A percentile compares a stretch with the other conserved stretches of the same genome.
Conservation (phyloP, 1,139 yeast species). For the Hemisphaericaspora xylanilytica region DNA sequence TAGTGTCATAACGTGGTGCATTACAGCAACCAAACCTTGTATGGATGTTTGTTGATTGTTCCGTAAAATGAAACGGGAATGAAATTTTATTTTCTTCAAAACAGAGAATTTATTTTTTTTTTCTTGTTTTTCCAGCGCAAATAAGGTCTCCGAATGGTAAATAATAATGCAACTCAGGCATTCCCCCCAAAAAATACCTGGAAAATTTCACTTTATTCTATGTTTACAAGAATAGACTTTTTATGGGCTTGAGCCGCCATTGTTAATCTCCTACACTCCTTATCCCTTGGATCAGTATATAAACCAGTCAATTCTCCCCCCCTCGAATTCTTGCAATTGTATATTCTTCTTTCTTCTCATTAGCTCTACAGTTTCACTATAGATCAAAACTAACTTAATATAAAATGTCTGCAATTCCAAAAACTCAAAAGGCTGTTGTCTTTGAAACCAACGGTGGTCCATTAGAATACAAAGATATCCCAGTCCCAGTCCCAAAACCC, state of each 20-base stretch:
- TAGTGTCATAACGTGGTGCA: too few species aligned
- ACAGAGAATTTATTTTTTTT: not conserved
- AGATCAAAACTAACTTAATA: constrained; percentile 3
- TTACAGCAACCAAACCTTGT: too few species aligned
- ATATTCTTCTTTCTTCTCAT: constrained; percentile 38
- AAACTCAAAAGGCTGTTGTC: constrained; percentile 38
- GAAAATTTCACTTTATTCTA: not conserved
- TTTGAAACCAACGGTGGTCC: constrained; percentile 41
- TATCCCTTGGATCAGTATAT: not conserved
- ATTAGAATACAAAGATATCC: constrained; percentile 58
- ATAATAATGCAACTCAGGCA: not conserved
- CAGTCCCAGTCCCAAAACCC: constrained; percentile 68
- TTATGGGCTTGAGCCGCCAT: too few species aligned
- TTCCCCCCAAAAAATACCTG: not conserved
- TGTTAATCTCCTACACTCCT: not conserved
- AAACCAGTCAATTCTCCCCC: constrained; percentile 21
- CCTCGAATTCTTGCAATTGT: constrained; percentile 27
- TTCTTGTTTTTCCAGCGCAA: not conserved
- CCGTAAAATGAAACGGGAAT: too few species aligned
- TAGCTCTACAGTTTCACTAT: constrained; percentile 27
- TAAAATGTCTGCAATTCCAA: constrained; percentile 23
- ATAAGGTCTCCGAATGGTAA: not conserved
- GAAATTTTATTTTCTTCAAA: not conserved
- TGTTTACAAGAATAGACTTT: too few species aligned
- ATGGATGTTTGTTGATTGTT: too few species aligned